Conservation (phyloP, 495 filamentous ascomycete species). For the Podospora sp. region DNA sequence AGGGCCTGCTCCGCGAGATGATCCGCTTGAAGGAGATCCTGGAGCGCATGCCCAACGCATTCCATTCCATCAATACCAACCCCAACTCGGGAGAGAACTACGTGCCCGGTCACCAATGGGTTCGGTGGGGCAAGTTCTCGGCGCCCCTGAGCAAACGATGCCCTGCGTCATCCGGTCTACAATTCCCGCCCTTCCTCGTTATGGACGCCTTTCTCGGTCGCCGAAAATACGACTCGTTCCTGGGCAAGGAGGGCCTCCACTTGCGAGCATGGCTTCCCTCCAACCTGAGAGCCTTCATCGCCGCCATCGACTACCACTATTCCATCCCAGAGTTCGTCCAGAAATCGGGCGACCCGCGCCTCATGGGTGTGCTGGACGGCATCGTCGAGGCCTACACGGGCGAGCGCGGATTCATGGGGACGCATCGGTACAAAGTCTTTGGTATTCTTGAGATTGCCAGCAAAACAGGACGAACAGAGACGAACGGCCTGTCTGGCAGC, state of each 20-base stretch:
- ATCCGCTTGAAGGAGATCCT: conserved; percentile 53
- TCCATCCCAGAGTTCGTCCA: conserved; percentile 53
- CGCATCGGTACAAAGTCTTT: conserved; percentile 56
- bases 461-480: conserved; percentile 54
- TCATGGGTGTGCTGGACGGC: conserved; percentile 52
- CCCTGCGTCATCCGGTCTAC: conserved; percentile 54
- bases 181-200: conserved; percentile 53
- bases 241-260: conserved; percentile 52
- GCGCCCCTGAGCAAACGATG: conserved; percentile 53
- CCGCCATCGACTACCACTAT: conserved; percentile 54
- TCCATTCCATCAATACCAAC: conserved; percentile 56
- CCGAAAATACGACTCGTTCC: conserved; percentile 52
- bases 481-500: conserved; percentile 51
- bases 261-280: conserved; percentile 53
- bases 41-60: conserved; percentile 54
- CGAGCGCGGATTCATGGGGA: conserved; percentile 57
- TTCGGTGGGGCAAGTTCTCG: conserved; percentile 53
- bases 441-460: conserved; percentile 56
- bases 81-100: conserved; percentile 52
- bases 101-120: conserved; percentile 45
- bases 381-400: conserved; percentile 53
- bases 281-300: conserved; percentile 54
- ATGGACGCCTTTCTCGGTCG: conserved; percentile 58
- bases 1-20: conserved; percentile 51
- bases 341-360: conserved; percentile 45